Conservation (phyloP, 106 monocot species). For the Hemerocallis citrina region DNA sequence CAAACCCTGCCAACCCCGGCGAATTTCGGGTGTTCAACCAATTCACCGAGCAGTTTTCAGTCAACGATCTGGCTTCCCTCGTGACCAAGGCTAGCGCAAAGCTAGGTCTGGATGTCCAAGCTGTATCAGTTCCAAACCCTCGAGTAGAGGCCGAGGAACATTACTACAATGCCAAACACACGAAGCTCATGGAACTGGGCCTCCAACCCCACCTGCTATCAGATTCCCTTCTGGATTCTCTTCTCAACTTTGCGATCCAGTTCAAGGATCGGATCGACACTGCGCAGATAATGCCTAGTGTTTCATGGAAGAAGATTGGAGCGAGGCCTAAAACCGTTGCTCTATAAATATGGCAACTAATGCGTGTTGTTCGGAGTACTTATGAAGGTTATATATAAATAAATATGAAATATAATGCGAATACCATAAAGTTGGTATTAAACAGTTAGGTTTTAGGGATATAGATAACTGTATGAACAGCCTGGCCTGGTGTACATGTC, state of each 20-base stretch:
- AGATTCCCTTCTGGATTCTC: slow-evolving; percentile 82
- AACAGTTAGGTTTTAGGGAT: too few species aligned
- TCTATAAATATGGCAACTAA: neutral
- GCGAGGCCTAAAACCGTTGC: slow-evolving; percentile 43
- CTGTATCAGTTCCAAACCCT: slow-evolving; percentile 83
- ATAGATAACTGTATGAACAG: too few species aligned
- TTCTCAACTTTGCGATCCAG: slow-evolving; percentile 68
- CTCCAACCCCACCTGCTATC: slow-evolving; percentile 76
- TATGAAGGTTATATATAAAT: too few species aligned
- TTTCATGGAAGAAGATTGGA: slow-evolving; percentile 94
- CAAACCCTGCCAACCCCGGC: slow-evolving; percentile 81
- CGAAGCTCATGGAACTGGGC: slow-evolving; percentile 76
- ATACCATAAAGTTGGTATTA: too few species aligned
- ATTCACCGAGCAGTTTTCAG: slow-evolving; percentile 93
- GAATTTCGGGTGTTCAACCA: slow-evolving; percentile 98
- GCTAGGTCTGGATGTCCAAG: slow-evolving; percentile 71
- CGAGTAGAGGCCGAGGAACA: slow-evolving; percentile 94
- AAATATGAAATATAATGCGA: too few species aligned
- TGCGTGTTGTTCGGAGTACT: too few species aligned
- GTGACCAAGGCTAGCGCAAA: slow-evolving; percentile 74
- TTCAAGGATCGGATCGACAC: slow-evolving; percentile 67
- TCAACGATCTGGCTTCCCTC: slow-evolving; percentile 70
- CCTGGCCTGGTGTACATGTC: too few species aligned
- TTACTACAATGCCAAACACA: slow-evolving; percentile 94
- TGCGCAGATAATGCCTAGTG: slow-evolving; percentile 81